Evolutionary conservation across 495 filamentous ascomycete genomes (phyloP).

Genomic region (Neurospora cerealis): DNA sequence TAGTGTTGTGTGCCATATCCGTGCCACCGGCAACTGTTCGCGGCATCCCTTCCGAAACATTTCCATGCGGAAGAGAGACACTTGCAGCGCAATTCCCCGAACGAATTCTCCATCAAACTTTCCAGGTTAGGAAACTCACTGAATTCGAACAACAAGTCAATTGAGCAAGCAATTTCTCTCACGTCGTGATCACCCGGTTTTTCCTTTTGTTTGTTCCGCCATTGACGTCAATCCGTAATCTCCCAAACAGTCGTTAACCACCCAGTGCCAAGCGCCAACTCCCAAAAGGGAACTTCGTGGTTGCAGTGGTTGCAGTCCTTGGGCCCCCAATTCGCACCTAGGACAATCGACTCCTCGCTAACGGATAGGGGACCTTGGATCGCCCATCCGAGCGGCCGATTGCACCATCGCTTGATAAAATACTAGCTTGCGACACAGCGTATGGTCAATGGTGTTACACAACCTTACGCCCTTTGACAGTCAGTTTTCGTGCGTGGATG

Average conservation of each 20-base stretch:
- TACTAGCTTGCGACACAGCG: not conserved
- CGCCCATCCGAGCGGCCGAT: not conserved
- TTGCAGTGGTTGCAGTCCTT: not conserved
- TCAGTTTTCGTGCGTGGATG: not conserved
- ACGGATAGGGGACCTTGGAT: not conserved
- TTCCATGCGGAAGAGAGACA: not conserved
- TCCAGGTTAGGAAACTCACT: not conserved
- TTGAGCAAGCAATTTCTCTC: not conserved
- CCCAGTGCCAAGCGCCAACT: not conserved
- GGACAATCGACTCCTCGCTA: not conserved
- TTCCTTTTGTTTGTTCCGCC: not conserved
- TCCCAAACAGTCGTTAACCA: not conserved
- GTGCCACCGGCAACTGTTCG: not conserved
- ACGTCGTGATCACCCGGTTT: not conserved
- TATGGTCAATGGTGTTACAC: not conserved
- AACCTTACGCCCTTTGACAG: not conserved
- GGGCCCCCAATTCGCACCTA: not conserved
- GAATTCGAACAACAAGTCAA: not conserved
- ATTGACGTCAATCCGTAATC: not conserved
- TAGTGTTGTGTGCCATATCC: not conserved
- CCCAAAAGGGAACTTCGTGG: not conserved
- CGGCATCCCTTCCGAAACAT: not conserved
- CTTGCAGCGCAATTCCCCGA: not conserved
- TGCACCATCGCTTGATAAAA: not conserved
- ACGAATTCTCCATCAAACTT: not conserved